A percentile compares a stretch with the other conserved stretches of the same genome.
These are phyloP conservation scores for Spongispora temasekensis DNA, from an alignment of 1,284 basidiomycete genomes.

Conservation along the genomic window DNA sequence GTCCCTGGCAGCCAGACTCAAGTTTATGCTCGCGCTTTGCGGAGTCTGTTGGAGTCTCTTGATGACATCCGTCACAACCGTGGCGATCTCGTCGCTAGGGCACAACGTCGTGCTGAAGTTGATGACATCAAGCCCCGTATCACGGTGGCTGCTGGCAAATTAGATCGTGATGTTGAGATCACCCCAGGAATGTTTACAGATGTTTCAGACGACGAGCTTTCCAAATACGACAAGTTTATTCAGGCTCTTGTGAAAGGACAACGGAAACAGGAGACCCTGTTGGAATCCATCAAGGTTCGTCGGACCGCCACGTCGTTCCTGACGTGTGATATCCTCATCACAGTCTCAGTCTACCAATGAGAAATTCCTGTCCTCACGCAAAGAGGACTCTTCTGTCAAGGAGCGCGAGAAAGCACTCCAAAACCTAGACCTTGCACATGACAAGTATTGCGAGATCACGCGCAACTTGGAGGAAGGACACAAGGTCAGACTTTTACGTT, in stretches of 20 bases:
- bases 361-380: slow-evolving; percentile 77
- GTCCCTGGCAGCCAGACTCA: slow-evolving; percentile 48
- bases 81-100: slow-evolving; percentile 65
- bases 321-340: slow-evolving; percentile 1
- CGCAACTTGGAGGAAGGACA: slow-evolving; percentile 88
- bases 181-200: slow-evolving; percentile 86
- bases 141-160: slow-evolving; percentile 61
- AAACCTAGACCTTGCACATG: slow-evolving; percentile 85
- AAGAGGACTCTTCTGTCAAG: slow-evolving; percentile 77
- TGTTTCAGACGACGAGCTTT: slow-evolving; percentile 75
- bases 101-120: slow-evolving; percentile 58
- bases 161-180: slow-evolving; percentile 71
- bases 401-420: slow-evolving; percentile 86
- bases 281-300: slow-evolving; percentile 71
- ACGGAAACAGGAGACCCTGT: slow-evolving; percentile 62
- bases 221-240: slow-evolving; percentile 80
- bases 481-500: slow-evolving; percentile 51
- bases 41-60: slow-evolving; percentile 78
- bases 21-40: slow-evolving; percentile 70
- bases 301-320: neutral
- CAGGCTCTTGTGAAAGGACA: slow-evolving; percentile 63
- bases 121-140: slow-evolving; percentile 83
- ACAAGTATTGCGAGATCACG: slow-evolving; percentile 85
- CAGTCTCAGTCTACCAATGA: slow-evolving; percentile 72
- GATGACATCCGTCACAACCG: slow-evolving; percentile 72